These are phyloP conservation scores for Xylaria polymorpha DNA, from an alignment of 2,329 filamentous ascomycete species.

Conservation along the genomic window DNA sequence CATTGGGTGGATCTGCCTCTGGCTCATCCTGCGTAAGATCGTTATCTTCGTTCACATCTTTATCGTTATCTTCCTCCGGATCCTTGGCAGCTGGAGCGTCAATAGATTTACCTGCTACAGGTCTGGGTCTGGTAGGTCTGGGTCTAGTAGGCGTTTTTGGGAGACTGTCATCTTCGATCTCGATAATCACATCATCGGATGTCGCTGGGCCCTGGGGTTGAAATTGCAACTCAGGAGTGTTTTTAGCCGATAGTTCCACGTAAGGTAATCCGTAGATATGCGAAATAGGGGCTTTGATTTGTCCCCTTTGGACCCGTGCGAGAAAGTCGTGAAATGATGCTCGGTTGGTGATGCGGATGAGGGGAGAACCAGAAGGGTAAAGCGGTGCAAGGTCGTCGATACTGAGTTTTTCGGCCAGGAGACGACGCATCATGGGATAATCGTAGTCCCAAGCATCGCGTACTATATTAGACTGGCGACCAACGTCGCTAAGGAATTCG, in stretches of 20 bases:
- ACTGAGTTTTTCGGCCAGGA: not conserved
- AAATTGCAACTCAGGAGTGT: not conserved
- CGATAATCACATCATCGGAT: not conserved
- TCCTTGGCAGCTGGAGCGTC: not conserved
- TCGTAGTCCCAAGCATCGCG: not conserved
- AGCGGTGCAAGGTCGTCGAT: not conserved
- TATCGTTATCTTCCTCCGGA: too few relatives aligned
- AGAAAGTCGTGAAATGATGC: constrained; percentile 4
- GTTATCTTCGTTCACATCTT: not conserved
- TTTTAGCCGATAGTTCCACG: not conserved
- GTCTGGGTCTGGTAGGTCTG: not conserved
- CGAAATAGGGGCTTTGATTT: not conserved
- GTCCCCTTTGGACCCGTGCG: not conserved
- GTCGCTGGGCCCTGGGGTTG: not conserved
- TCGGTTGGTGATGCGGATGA: not conserved
- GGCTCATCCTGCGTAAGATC: not conserved
- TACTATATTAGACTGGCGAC: not conserved
- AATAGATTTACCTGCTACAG: not conserved
- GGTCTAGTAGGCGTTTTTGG: not conserved
- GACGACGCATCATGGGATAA: not conserved
- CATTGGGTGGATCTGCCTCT: too few relatives aligned
- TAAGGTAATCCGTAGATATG: not conserved
- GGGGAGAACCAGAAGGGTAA: not conserved
- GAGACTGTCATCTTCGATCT: not conserved
- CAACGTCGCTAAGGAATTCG: not conserved